phyloP scores from a whole-genome alignment of 2,329 filamentous ascomycete genomes.

The Fusarium chlamydosporum region DNA sequence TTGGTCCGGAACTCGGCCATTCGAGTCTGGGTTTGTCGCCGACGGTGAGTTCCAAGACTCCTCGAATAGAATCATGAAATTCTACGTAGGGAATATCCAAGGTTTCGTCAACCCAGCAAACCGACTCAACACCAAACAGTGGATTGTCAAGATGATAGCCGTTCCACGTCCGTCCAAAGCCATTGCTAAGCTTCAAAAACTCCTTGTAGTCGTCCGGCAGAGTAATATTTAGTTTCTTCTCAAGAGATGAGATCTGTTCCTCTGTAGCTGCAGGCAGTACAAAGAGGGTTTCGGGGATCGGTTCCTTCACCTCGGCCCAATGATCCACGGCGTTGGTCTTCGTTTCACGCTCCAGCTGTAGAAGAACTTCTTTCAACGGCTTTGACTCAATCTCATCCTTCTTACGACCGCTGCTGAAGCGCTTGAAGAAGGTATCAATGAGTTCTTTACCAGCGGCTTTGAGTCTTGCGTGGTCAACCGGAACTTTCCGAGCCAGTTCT shows the following conservation, averaged over 20 bases:
- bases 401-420: conserved; percentile 26
- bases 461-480: conserved; percentile 26
- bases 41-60: conserved; percentile 7
- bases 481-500: conserved; percentile 32
- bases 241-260: conserved; percentile 32
- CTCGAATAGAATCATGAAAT: conserved; percentile 20
- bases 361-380: conserved; percentile 25
- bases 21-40: neutral
- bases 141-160: conserved; percentile 29
- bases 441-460: conserved; percentile 12
- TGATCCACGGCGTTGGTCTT: conserved; percentile 5
- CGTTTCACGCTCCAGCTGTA: conserved; percentile 30
- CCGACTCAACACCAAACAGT: conserved; percentile 21
- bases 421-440: conserved; percentile 26
- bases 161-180: conserved; percentile 41
- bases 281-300: conserved; percentile 36
- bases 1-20: conserved; percentile 31
- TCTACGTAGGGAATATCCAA: conserved; percentile 12
- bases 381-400: conserved; percentile 12
- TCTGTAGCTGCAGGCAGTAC: conserved; percentile 33
- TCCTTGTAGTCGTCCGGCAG: conserved; percentile 42
- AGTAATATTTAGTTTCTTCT: conserved; percentile 13
- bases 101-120: conserved; percentile 24
- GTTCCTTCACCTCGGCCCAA: conserved; percentile 13
- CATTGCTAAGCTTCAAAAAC: conserved; percentile 42